Evolutionary conservation across 176 grass and related monocot species (phyloP), one percentile per base, ranked within the genome.

Genomic region (Secale cereale): DNA sequence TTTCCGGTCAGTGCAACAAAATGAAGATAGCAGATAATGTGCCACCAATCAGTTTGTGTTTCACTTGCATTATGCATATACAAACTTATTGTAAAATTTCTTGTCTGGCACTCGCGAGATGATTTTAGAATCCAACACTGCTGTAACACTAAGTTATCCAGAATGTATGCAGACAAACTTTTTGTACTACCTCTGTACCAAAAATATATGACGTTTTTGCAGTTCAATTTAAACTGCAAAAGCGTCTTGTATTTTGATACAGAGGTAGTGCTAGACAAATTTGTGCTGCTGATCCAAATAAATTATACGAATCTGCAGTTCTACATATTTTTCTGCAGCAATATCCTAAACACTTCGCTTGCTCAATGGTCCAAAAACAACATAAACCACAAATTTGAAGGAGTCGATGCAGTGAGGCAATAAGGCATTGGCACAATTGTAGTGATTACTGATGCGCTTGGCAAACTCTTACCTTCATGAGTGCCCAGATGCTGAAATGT

Each of bases 401-500:
- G 43, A 65, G 12, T 57, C 8, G 20, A 13, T 25, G 8, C 14
- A 48, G 63, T 39, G 23, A 19, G 17, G 8, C 26, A 5, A 43
- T 36, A 81, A 15, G 31, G 27, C 7, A 76, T 45, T 35, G 60
- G 20, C 25, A 4, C 8, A 33, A 70, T 60, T 13, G 4, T 45
- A 76, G 2, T 59, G 65, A 59, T 17, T 40, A 82, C 4, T 29
- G 50, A 23, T 72, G 35, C 23, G 6, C 29, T 54, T 19, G 43
- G 29, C 16, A 7, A 86, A 68, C 50, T 50, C 20, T 63, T 76
- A 92, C 96, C 89, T 98, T 98, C 96, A 95, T 98, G 32, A 98
- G 85, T 74, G 96, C 89, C 96, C 96, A 98, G 27, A 98, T 98
- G 80, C 91, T 98, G 88, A 98, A 98, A 93, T 98, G 96, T 20